Conservation (phyloP, 2,329 filamentous ascomycete species). For the Aspergillus sp. region DNA sequence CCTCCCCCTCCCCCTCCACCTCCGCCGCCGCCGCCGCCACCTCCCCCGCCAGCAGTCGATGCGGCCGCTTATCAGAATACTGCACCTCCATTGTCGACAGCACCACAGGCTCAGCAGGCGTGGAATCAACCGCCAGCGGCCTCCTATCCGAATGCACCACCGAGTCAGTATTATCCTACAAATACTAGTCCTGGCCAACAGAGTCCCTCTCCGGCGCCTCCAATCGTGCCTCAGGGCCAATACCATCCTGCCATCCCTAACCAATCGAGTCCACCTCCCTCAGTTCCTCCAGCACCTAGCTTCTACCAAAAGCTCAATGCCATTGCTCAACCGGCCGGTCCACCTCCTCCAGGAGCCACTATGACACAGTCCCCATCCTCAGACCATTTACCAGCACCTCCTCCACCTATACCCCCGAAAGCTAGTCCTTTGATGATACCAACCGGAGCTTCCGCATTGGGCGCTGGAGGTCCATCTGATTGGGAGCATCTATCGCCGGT, state of each 20-base stretch:
- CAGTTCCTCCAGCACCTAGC: neutral
- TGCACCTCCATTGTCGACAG: slow-evolving; percentile 5
- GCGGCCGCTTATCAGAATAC: slow-evolving; percentile 33
- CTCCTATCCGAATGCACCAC: slow-evolving; percentile 31
- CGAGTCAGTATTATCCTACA: slow-evolving; percentile 16
- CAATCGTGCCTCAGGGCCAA: slow-evolving; percentile 20
- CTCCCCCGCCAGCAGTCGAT: slow-evolving; percentile 24
- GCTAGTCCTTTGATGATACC: slow-evolving; percentile 20
- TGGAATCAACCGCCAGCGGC: slow-evolving; percentile 27
- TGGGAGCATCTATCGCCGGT: slow-evolving; percentile 47
- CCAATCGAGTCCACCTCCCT: neutral
- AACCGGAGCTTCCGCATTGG: slow-evolving; percentile 39
- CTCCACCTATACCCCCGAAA: slow-evolving; percentile 25
- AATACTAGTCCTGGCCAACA: neutral
- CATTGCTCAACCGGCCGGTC: neutral
- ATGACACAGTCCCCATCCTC: slow-evolving; percentile 4
- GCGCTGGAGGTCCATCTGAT: slow-evolving; percentile 46
- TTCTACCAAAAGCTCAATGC: slow-evolving; percentile 4
- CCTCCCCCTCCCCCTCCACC: slow-evolving; percentile 25
- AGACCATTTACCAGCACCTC: slow-evolving; percentile 5
- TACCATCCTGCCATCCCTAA: slow-evolving; percentile 5
- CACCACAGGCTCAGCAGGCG: slow-evolving; percentile 25
- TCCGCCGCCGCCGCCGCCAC: slow-evolving; percentile 42
- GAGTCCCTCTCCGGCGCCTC: neutral
- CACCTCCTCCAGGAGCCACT: neutral